Evolutionary conservation across 345 rosid species (phyloP).

Genomic region (Corymbia maculata): DNA sequence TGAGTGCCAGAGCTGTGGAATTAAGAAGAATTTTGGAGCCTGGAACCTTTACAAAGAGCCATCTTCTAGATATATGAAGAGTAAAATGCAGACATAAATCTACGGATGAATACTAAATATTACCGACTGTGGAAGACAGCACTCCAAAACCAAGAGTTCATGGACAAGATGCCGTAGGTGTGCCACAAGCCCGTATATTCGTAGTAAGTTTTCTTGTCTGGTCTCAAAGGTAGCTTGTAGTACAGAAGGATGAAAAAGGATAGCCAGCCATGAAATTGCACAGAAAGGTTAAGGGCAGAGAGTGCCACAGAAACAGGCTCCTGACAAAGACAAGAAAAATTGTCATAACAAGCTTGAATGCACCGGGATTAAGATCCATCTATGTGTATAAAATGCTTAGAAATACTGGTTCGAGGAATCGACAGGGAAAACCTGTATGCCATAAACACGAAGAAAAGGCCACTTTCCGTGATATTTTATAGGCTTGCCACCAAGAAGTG

Average conservation of each 20-base stretch:
- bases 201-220: constrained; percentile 56
- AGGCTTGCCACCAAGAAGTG: constrained; percentile 51
- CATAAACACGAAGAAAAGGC: constrained; percentile 74
- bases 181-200: constrained; percentile 74
- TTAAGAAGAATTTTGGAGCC: neutral
- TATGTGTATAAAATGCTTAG: neutral
- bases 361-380: neutral
- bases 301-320: constrained; percentile 89
- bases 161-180: constrained; percentile 56
- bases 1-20: neutral
- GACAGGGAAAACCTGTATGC: constrained; percentile 45
- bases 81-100: neutral
- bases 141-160: constrained; percentile 91
- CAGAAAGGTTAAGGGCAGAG: constrained; percentile 67
- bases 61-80: neutral
- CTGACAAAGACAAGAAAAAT: constrained; percentile 13
- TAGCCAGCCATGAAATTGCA: constrained; percentile 90
- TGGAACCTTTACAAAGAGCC: neutral
- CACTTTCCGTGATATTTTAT: constrained; percentile 85
- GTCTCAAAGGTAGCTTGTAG: constrained; percentile 62
- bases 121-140: constrained; percentile 77
- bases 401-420: neutral
- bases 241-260: constrained; percentile 77
- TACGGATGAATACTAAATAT: neutral
- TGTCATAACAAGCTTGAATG: neutral